A percentile compares a stretch with the other conserved stretches of the same genome.
phyloP scores from a whole-genome alignment of 768 basidiomycete genomes.

The Lentinula guzmanii region DNA sequence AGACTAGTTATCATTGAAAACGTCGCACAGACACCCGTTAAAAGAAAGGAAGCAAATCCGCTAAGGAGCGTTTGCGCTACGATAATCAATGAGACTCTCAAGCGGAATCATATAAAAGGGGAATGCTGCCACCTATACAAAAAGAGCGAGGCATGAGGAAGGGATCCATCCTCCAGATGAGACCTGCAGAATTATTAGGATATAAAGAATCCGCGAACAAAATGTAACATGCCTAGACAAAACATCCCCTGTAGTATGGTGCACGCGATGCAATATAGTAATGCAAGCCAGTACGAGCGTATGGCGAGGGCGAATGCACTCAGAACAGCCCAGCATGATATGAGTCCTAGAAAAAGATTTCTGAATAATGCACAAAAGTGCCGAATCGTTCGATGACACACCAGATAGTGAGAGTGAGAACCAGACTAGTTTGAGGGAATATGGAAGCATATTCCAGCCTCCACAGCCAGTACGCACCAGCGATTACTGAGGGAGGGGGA shows the following conservation, averaged over 20 bases:
- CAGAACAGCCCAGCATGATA: slow-evolving; percentile 45
- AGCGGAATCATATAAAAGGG: not conserved
- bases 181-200: slow-evolving; percentile 31
- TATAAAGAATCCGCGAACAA: not conserved
- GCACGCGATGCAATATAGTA: slow-evolving; percentile 43
- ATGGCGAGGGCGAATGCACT: slow-evolving; percentile 38
- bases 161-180: slow-evolving; percentile 62
- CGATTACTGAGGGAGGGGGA: not conserved
- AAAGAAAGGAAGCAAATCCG: slow-evolving; percentile 34
- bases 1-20: slow-evolving; percentile 38
- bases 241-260: slow-evolving; percentile 51
- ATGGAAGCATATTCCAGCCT: slow-evolving; percentile 40
- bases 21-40: slow-evolving; percentile 37
- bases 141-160: slow-evolving; percentile 50
- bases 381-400: slow-evolving; percentile 16
- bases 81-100: not conserved
- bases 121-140: slow-evolving; percentile 41
- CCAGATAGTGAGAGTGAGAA: slow-evolving; percentile 52
- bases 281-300: slow-evolving; percentile 40
- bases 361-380: not conserved
- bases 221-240: slow-evolving; percentile 40
- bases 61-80: slow-evolving; percentile 40
- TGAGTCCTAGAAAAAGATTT: slow-evolving; percentile 29
- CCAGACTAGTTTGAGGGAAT: slow-evolving; percentile 52
- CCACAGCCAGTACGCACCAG: slow-evolving; percentile 1